Evolutionary conservation across 352 stramenopile species (phyloP), one percentile per base, ranked within the genome.

Genomic region (Phytophthora capsici): DNA sequence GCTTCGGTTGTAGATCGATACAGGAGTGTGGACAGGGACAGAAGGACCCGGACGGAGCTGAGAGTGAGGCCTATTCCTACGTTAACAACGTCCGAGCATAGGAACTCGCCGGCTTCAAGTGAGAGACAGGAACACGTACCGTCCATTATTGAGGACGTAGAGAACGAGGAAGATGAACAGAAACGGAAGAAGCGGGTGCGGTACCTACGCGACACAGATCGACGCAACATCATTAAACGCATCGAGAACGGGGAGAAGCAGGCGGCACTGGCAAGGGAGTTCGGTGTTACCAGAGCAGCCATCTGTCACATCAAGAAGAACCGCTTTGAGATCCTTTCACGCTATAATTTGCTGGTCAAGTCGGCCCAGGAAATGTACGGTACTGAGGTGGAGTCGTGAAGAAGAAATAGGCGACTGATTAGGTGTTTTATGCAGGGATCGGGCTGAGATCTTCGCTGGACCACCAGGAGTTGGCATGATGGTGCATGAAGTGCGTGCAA

Each of bases 231-330:
- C 57, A 92, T 92, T 22, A 73, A 80, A 37, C 81, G 83, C 3
- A 86, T 92, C 49, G 75, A 86, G 26, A 79, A 78, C 13, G 83
- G 83, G 26, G 83, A 92, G 64, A 86, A 85, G 54, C 83, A 92
- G 47, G 77, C 77, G 16, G 62, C 73, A 0, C 55, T 92, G 20
- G 83, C 83, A 12, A 66, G 80, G 1, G 83, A 91, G 32, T 90
- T 88, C 43, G 80, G 83, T n/a, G 81, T 91, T 22, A 90, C 83
- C 19, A 62, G 83, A 6, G 81, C 83, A 0, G 83, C 83, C 16
- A 86, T 91, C 51, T 91, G 83, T 56, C 81, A 90, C 61, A 92
- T 92, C 56, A 92, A 92, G 52, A 92, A 92, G 63, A 90, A 92
- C 49, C 75, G 76, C 34, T 78, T 76, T 7, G 81, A 88, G 66